Evolutionary conservation across 306 rosid genomes (phyloP), one percentile per base, ranked within the genome.

Genomic region (Amphicarpaea edgeworthii): DNA sequence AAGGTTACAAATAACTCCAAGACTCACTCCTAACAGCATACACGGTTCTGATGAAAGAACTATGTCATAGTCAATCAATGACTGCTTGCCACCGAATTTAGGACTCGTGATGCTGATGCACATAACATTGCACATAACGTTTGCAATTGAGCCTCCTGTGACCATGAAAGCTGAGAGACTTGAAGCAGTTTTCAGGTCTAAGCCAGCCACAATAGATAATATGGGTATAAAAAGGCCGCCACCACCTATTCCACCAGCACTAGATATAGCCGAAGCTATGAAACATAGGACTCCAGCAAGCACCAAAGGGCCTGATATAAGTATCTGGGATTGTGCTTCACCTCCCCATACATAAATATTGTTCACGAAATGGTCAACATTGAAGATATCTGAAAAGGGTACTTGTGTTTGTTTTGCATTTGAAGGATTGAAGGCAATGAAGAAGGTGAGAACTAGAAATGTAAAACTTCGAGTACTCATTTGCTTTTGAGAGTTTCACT

Each of bases 191-290:
- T 89, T 87, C 61, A 91, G 89, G 88, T 94, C 98, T 3, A 91
- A 37, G 20, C 96, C 91, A 2, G 95, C 89, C 12, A 87, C 82
- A 65, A 94, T 78, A 2, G 89, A 87, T 30, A 94, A 67, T 28
- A 94, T 91, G 1, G 97, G 97, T 62, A 94, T 75, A 69, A 91
- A 93, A 34, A 93, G 86, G 1, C 98, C 97, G 2, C 98, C 97
- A 20, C 96, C 98, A 3, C 97, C 98, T 24, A 93, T 83, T 62
- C 98, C 97, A 34, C 96, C 98, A 85, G 96, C 96, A 78, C 97
- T 90, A 12, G 96, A 92, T 59, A 92, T 75, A 19, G 92, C 86
- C 54, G 97, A 82, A 54, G 97, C 96, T 38, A 90, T 43, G 81
- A 90, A 92, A 75, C 90, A 88, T 0, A 92, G 78, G 38, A 81